phyloP scores from a whole-genome alignment of 306 rosid species.

The Styphnolobium japonicum region DNA sequence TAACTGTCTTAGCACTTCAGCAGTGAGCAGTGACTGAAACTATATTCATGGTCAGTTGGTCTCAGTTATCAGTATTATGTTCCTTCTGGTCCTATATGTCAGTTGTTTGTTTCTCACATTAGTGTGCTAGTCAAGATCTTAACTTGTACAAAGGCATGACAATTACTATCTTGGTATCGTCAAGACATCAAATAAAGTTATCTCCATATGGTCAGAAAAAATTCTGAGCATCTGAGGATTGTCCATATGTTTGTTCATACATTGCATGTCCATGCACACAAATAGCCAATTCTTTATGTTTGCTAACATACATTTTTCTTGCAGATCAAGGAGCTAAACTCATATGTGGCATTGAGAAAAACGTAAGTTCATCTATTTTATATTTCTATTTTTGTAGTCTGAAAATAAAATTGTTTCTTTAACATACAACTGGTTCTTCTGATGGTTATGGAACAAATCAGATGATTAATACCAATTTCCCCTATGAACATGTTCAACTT shows the following conservation, averaged over 20 bases:
- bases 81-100: not conserved
- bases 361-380: conserved; percentile 64
- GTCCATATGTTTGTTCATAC: not conserved
- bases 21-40: not conserved
- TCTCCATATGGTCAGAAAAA: not conserved
- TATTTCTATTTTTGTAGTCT: conserved; percentile 8
- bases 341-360: conserved; percentile 91
- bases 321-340: conserved; percentile 99
- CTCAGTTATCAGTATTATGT: not conserved
- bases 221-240: not conserved
- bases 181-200: conserved; percentile 1
- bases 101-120: not conserved
- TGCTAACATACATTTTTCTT: conserved; percentile 33
- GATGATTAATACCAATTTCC: not conserved
- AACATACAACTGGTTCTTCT: not conserved
- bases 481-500: not conserved
- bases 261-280: conserved; percentile 4
- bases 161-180: conserved; percentile 11
- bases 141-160: not conserved
- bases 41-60: not conserved
- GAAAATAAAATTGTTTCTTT: not conserved
- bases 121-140: not conserved
- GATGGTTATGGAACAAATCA: not conserved
- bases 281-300: conserved; percentile 15
- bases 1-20: not conserved